These are phyloP conservation scores for Myrica gale DNA, from an alignment of 306 rosid genomes.

Conservation along the genomic window DNA sequence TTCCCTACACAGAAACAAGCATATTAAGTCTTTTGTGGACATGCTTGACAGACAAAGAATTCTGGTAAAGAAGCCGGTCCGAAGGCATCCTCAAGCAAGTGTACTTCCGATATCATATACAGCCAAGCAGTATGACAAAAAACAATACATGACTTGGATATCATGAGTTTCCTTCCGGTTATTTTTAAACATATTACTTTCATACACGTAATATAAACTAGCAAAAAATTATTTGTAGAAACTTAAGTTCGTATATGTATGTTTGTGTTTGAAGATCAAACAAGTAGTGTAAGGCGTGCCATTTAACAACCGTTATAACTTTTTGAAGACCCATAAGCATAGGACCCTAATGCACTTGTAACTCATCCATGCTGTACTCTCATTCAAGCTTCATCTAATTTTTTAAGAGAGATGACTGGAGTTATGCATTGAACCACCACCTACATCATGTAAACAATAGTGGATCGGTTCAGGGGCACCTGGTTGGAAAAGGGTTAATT, in stretches of 20 bases:
- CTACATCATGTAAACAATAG: neutral
- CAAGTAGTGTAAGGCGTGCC: neutral
- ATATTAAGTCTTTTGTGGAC: conserved; percentile 12
- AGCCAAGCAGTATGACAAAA: neutral
- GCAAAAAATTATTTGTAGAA: neutral
- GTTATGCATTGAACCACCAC: neutral
- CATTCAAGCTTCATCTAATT: neutral
- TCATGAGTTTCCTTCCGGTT: neutral
- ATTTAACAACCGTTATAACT: neutral
- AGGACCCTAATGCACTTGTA: neutral
- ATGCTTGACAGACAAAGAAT: conserved; percentile 13
- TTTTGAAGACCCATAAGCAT: neutral
- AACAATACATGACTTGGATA: neutral
- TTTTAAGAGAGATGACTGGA: neutral
- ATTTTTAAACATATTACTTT: neutral
- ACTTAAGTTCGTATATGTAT: neutral
- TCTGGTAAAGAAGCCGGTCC: conserved; percentile 5
- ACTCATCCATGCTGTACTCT: neutral
- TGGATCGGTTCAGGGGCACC: neutral
- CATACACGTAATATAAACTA: neutral
- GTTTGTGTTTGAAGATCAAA: neutral
- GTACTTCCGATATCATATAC: neutral
- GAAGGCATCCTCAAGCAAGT: neutral
- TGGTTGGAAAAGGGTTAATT: neutral
- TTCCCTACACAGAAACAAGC: conserved; percentile 59